phyloP scores from a whole-genome alignment of 176 grass and related monocot genomes.

The Oryza meyeriana region DNA sequence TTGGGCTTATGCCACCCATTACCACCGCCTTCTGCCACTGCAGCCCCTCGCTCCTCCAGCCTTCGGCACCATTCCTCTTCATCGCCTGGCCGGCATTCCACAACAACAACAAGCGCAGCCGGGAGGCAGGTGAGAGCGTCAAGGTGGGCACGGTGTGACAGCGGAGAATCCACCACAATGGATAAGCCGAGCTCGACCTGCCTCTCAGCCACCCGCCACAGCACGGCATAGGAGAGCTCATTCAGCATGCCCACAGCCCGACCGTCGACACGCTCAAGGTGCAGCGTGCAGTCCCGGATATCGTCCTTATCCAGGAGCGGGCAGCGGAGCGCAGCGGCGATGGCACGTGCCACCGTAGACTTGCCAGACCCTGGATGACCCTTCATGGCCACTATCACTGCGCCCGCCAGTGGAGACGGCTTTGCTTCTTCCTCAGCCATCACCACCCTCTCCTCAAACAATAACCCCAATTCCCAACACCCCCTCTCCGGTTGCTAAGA shows the following conservation, averaged over 20 bases:
- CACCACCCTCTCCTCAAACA: neutral
- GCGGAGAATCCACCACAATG: constrained; percentile 64
- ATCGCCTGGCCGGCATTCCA: constrained; percentile 63
- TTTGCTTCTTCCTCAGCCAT: constrained; percentile 25
- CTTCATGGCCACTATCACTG: constrained; percentile 85
- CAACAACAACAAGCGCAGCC: constrained; percentile 37
- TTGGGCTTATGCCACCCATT: constrained; percentile 72
- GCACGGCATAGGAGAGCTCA: constrained; percentile 71
- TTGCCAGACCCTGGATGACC: constrained; percentile 89
- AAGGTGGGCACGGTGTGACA: constrained; percentile 58
- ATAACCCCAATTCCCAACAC: neutral
- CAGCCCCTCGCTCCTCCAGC: constrained; percentile 51
- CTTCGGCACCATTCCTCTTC: constrained; percentile 54
- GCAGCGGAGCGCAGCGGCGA: constrained; percentile 45
- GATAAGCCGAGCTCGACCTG: constrained; percentile 66
- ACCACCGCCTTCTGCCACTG: neutral
- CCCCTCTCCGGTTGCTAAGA: neutral
- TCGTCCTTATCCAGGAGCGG: constrained; percentile 95
- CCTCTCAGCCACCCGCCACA: constrained; percentile 52
- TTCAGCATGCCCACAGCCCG: constrained; percentile 33
- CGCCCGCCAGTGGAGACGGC: too few relatives aligned
- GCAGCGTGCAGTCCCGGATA: constrained; percentile 77
- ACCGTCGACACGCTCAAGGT: constrained; percentile 37
- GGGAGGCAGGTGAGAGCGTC: constrained; percentile 38
- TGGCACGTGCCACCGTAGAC: constrained; percentile 63